Evolutionary conservation across 2,329 filamentous ascomycete species (phyloP), one percentile per base, ranked within the genome.

Genomic region (Davidsoniella eucalypti): DNA sequence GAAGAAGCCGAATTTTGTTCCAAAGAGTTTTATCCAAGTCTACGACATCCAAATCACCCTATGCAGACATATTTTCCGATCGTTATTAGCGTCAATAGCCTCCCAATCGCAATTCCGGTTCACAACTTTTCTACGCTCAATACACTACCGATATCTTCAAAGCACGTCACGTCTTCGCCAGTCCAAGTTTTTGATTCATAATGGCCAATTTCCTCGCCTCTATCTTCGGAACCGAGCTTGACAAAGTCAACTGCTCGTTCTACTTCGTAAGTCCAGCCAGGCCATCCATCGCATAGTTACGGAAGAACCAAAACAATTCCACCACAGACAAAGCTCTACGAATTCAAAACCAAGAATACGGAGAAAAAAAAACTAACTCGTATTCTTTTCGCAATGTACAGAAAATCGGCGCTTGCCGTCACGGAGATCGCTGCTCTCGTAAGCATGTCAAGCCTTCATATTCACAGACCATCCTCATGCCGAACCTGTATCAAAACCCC

Each of bases 371-470:
- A 4, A 33, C 49, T 47, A 56, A 52, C 50, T n/a, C 25, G 2
- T 23, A 25, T 49, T 54, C 54, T 54, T 39, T 6, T 18, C 17
- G 17, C 48, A 44, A 38, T 49, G 10, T 88, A 17, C 26, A 95
- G 84, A 98, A 98, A 73, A 98, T 98, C 67, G 92, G 92, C 65
- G 92, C 92, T 50, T 98, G 92, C 73, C 83, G 92, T 55, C 92
- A 98, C 74, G 92, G 92, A 64, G 92, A 98, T 70, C 86, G 92
- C 62, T 98, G 92, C 76, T 93, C 85, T 55, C 82, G 92, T 60
- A 98, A 98, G 69, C 92, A 98, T 69, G 92, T 98, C 72, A 98
- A 98, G 72, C 92, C 92, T 1, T 94, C 87, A 18, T 98, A 98
- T 77, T 84, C 78, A 56, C 92, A 98, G 68, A 98, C 92, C 17